Evolutionary conservation across 768 basidiomycete species (phyloP).

Genomic region (Leccinum subgranulosum): DNA sequence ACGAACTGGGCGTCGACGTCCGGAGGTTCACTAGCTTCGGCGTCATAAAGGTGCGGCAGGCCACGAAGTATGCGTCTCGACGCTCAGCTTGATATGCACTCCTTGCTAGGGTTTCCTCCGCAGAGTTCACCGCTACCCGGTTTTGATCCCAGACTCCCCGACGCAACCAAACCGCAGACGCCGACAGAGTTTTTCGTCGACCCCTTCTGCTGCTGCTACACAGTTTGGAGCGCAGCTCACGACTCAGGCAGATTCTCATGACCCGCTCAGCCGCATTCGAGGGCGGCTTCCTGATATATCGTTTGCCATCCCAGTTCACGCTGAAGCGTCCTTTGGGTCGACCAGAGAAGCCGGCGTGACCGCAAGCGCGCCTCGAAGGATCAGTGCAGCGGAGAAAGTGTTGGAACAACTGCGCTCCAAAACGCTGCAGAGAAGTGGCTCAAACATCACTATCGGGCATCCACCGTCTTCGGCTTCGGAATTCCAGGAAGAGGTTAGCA

Average conservation of each 20-base stretch:
- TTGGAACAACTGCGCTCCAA: slow-evolving; percentile 61
- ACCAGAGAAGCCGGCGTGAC: slow-evolving; percentile 34
- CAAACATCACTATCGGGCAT: slow-evolving; percentile 10
- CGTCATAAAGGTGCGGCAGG: slow-evolving; percentile 77
- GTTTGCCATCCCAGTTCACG: slow-evolving; percentile 16
- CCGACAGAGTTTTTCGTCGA: slow-evolving; percentile 29
- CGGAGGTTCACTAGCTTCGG: slow-evolving; percentile 97
- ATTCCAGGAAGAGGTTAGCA: slow-evolving; percentile 16
- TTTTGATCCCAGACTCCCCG: slow-evolving; percentile 50
- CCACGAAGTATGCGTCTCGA: background rate
- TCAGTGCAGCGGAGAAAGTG: slow-evolving; percentile 67
- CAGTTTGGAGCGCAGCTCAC: slow-evolving; percentile 11
- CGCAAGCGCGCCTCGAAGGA: slow-evolving; percentile 38
- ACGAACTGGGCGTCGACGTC: slow-evolving; percentile 76
- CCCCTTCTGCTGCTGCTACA: slow-evolving; percentile 2
- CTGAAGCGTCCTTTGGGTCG: slow-evolving; percentile 21
- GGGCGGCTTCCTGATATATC: slow-evolving; percentile 23
- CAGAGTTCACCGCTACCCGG: slow-evolving; percentile 90
- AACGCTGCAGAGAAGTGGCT: slow-evolving; percentile 47
- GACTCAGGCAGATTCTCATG: slow-evolving; percentile 8
- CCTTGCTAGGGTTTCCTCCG: slow-evolving; percentile 76
- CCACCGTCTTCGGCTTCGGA: slow-evolving; percentile 15
- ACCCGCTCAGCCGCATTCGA: slow-evolving; percentile 15
- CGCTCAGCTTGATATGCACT: background rate
- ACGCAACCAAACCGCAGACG: slow-evolving; percentile 24